Percentiles rank a stretch among this genome's conserved stretches.
Conservation (phyloP, 108 stramenopile genomes). For the Bacterosira constricta region DNA sequence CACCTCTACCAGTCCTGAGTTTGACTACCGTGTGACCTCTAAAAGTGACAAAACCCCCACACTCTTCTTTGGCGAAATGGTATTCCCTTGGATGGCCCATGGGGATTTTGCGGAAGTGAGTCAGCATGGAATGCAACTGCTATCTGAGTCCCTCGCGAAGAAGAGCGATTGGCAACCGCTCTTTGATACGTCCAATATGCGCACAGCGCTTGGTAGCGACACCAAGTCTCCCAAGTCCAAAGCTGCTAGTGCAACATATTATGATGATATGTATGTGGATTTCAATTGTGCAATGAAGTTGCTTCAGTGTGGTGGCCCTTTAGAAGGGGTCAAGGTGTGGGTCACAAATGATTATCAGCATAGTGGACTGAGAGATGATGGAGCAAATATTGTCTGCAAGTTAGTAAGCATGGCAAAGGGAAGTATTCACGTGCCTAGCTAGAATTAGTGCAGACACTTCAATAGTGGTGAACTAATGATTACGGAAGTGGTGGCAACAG, state of each 20-base stretch:
- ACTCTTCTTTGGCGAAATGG: slow-evolving; percentile 91
- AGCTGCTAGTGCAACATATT: slow-evolving; percentile 88
- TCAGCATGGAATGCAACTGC: slow-evolving; percentile 60
- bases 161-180: slow-evolving; percentile 83
- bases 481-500: neutral
- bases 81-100: slow-evolving; percentile 94
- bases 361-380: slow-evolving; percentile 88
- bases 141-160: slow-evolving; percentile 73
- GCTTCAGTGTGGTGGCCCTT: slow-evolving; percentile 55
- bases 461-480: neutral
- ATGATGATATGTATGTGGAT: slow-evolving; percentile 95
- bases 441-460: neutral
- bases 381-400: slow-evolving; percentile 80
- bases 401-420: slow-evolving; percentile 87
- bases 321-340: slow-evolving; percentile 80
- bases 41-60: slow-evolving; percentile 43
- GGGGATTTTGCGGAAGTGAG: slow-evolving; percentile 80
- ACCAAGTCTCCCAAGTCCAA: slow-evolving; percentile 27
- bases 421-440: slow-evolving; percentile 70
- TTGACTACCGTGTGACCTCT: slow-evolving; percentile 66
- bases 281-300: slow-evolving; percentile 77
- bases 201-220: slow-evolving; percentile 43
- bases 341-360: slow-evolving; percentile 95
- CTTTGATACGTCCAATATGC: slow-evolving; percentile 73
- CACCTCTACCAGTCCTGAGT: slow-evolving; percentile 30